Base-by-base conservation (phyloP, 768 basidiomycete genomes). In the Pulveroboletus sp. region DNA sequence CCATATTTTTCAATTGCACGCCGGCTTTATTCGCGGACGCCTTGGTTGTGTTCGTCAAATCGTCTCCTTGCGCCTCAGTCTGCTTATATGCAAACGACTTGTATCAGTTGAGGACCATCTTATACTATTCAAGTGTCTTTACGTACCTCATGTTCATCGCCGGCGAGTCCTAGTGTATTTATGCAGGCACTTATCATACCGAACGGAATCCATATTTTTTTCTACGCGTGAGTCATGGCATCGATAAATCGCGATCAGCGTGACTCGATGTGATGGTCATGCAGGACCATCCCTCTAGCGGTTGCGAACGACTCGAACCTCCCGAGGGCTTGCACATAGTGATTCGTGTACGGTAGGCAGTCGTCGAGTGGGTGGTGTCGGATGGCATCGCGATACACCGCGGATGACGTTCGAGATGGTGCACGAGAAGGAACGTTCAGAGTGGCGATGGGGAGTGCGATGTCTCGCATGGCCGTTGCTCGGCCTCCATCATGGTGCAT, bases 121-220 rank as follows among this genome's bases (percentile, higher is more conserved):
- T 51, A 56, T 56, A 44, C 46, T 18, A 15, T 38, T 36, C 37
- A 24, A 36, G 13, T 46, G 18, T 37, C n/a, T 50, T 15, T 21
- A 51, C 62, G 28, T 57, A 65, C 60, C 51, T 57, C 50, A 13
- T 49, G 27, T 27, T 38, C 38, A 21, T 52, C 45, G 65, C 52
- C 49, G 53, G 63, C 51, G 48, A 49, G 47, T 53, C 45, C 27
- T 57, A 38, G 54, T 44, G 39, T 51, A 54, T 56, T 44, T 58
- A 49, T 49, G 5, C 14, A 43, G 28, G 21, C 21, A 21, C 21
- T 21, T 58, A 41, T 31, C 39, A 8, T 32, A 49, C 42, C 15
- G 39, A 46, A 51, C 14, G 28, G 48, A 45, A 30, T 50, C 44
- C 6, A 32, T 13, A 27, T 21, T 37, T 32, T 15, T 36, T 38